These are phyloP conservation scores for Begonia peltatifolia DNA, from an alignment of 306 rosid genomes.

Conservation along the genomic window DNA sequence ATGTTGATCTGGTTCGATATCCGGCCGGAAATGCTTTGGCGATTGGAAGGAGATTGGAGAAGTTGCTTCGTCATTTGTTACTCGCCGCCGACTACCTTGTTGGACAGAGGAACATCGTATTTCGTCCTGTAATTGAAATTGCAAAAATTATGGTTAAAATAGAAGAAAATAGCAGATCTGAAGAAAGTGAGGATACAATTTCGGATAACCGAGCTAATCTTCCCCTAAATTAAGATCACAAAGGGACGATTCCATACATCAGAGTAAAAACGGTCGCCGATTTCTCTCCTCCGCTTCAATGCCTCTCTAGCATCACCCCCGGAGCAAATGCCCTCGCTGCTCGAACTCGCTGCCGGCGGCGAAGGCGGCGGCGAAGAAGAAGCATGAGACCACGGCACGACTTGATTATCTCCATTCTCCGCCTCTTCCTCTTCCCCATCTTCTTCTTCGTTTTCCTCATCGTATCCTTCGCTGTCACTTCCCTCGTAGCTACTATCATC, in stretches of 20 bases:
- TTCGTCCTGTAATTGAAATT: constrained; percentile 18
- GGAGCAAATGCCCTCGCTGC: constrained; percentile 16
- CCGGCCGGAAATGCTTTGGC: constrained; percentile 15
- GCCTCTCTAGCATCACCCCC: constrained; percentile 2
- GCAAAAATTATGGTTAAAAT: not conserved
- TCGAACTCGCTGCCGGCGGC: constrained; percentile 11
- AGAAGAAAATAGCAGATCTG: not conserved
- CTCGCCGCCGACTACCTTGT: constrained; percentile 1
- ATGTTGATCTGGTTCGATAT: constrained; percentile 2
- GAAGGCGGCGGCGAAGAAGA: constrained; percentile 10
- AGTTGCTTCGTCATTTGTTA: constrained; percentile 13
- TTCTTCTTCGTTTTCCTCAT: constrained; percentile 13
- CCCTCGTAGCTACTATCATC: constrained; percentile 6
- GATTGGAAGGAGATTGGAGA: constrained; percentile 13
- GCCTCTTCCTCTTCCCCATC: constrained; percentile 9
- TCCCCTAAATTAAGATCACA: not conserved
- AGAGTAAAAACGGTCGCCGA: constrained; percentile 14
- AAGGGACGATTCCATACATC: constrained; percentile 12
- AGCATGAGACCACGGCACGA: constrained; percentile 32
- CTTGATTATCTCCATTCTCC: constrained; percentile 41
- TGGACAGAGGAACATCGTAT: constrained; percentile 5
- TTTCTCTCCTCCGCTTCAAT: constrained; percentile 20
- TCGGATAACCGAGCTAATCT: not conserved
- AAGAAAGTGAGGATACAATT: not conserved
- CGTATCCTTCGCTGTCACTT: constrained; percentile 5